These are phyloP conservation scores for Colletotrichum shisoi DNA, from an alignment of 2,329 filamentous ascomycete genomes.

Conservation along the genomic window DNA sequence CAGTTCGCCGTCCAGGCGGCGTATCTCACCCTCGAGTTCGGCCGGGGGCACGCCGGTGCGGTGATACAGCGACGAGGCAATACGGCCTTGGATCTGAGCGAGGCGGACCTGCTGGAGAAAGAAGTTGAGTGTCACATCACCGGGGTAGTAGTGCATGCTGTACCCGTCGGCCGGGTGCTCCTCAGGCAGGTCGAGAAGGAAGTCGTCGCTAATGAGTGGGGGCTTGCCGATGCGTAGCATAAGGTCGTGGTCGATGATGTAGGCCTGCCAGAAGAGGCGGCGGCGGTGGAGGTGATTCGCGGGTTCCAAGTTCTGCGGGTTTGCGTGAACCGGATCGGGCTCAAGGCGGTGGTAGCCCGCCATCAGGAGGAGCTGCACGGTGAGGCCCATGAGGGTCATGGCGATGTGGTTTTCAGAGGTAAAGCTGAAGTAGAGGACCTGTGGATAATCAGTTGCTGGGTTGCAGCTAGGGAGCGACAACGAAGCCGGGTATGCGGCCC, in stretches of 20 bases:
- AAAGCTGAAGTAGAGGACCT: constrained; percentile 31
- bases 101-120: constrained; percentile 34
- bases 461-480: neutral
- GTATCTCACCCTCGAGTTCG: constrained; percentile 34
- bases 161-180: constrained; percentile 32
- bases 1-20: constrained; percentile 28
- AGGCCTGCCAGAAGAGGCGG: constrained; percentile 30
- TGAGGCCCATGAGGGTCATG: constrained; percentile 20
- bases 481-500: neutral
- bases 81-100: constrained; percentile 31
- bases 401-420: constrained; percentile 30
- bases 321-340: neutral
- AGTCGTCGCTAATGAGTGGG: constrained; percentile 33
- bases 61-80: constrained; percentile 18
- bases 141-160: constrained; percentile 34
- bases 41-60: constrained; percentile 16
- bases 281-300: constrained; percentile 19
- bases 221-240: constrained; percentile 33
- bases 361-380: constrained; percentile 23
- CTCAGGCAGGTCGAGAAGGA: constrained; percentile 34
- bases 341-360: constrained; percentile 26
- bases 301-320: neutral
- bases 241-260: constrained; percentile 31
- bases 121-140: constrained; percentile 29
- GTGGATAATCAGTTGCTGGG: neutral